phyloP scores from a whole-genome alignment of 2,329 filamentous ascomycete genomes.

The Trichoderma hamatum region DNA sequence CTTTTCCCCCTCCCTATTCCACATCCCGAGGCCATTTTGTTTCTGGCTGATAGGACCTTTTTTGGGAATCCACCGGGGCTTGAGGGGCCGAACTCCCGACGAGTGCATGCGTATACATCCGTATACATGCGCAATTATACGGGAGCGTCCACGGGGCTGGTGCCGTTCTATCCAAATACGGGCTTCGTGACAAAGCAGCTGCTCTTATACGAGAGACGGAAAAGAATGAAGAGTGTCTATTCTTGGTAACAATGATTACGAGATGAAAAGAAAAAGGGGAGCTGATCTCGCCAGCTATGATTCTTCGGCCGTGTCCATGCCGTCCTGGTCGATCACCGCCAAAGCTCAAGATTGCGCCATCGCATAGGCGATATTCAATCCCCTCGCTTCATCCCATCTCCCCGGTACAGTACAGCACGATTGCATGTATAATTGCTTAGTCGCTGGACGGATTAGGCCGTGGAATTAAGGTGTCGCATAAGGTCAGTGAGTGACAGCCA shows the following conservation, averaged over 20 bases:
- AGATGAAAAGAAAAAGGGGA: not conserved
- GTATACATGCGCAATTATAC: too few relatives aligned
- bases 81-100: constrained; percentile 12
- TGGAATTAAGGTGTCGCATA: constrained; percentile 15
- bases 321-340: not conserved
- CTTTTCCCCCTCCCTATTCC: not conserved
- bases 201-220: not conserved
- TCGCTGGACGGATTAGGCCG: not conserved
- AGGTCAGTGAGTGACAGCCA: not conserved
- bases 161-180: constrained; percentile 17
- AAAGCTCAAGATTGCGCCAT: not conserved
- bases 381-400: not conserved
- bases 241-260: not conserved
- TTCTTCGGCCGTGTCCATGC: not conserved
- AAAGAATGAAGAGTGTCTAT: not conserved
- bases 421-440: not conserved
- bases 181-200: constrained; percentile 9
- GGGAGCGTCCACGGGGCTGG: not conserved
- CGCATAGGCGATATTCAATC: not conserved
- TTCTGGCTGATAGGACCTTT: not conserved
- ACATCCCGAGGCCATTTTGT: not conserved
- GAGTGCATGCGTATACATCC: not conserved
- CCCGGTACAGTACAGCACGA: not conserved
- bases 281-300: not conserved
- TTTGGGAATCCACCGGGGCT: not conserved